Base-by-base conservation (phyloP, 2,329 filamentous ascomycete genomes). In the Fusarium haematococcum region DNA sequence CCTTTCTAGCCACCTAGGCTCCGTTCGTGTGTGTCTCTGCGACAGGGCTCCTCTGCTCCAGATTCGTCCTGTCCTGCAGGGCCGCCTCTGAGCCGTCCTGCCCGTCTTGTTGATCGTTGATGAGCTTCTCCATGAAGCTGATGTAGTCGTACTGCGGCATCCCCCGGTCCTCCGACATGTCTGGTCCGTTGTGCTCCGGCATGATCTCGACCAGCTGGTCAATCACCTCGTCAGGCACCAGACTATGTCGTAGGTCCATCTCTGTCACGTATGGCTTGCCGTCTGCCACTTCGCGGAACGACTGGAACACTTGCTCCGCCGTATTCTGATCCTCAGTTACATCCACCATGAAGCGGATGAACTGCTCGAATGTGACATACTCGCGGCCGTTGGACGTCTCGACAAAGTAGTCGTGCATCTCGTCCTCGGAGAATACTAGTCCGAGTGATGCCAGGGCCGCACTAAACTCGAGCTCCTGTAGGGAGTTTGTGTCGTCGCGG, bases 291-390 rank as follows among this genome's bases (percentile, higher is more conserved):
- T 99, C 97, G 67, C 92, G 91, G 90, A 99, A 99, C 74, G 94
- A 97, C 85, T 99, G 96, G 86, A 97, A 98, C 6, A 99, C 97
- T 83, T 99, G 97, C 84, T 98, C 97, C 14, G 97, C 97, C 5
- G 95, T 98, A 83, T 99, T 98, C 85, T 99, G 97, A 81, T 99
- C 97, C 84, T 99, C 97, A 14, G 97, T 99, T 59, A 98, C 97
- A 77, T 97, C 95, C 57, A 99, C 97, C 97, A 99, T 99, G 88
- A 99, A 99, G 43, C 94, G 92, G 82, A 99, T 99, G 81, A 99
- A 99, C 84, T 98, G 96, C 85, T 99, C 97, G 81, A 99, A 99
- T 6, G 94, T 97, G 61, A 99, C 97, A 75, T 93, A 90, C 82
- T 92, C 93, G 75, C 87, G 90, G 39, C 91, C 95, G 41, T 90